These are phyloP conservation scores for Cinnamomum chago DNA, from an alignment of 164 flowering plant species.

Conservation along the genomic window DNA sequence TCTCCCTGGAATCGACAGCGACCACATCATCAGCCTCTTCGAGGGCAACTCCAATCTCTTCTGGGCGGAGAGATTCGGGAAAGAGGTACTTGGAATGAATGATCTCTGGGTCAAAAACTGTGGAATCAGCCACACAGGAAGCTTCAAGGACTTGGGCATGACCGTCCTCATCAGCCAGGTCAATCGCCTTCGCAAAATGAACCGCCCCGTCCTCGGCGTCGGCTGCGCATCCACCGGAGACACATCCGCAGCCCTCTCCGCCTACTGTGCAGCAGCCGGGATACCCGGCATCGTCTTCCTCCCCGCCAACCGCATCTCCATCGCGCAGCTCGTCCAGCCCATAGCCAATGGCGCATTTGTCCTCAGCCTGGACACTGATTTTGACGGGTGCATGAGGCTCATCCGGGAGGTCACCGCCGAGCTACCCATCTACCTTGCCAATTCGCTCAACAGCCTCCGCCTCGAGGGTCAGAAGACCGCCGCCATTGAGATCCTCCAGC, in stretches of 20 bases:
- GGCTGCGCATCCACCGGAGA: constrained; percentile 89
- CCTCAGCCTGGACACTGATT: constrained; percentile 81
- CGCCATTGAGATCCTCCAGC: constrained; percentile 91
- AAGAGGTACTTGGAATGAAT: constrained; percentile 68
- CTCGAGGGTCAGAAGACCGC: constrained; percentile 90
- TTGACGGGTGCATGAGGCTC: constrained; percentile 90
- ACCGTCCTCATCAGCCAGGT: constrained; percentile 86
- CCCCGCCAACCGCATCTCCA: constrained; percentile 55
- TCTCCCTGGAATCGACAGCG: constrained; percentile 69
- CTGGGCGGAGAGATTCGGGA: constrained; percentile 92
- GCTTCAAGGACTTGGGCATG: constrained; percentile 86
- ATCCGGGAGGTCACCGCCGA: constrained; percentile 79
- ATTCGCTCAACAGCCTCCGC: constrained; percentile 80
- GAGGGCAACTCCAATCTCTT: constrained; percentile 87
- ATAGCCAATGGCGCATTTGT: constrained; percentile 86
- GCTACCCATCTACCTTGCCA: constrained; percentile 81
- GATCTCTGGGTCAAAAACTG: constrained; percentile 94
- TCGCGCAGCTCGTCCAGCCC: constrained; percentile 84
- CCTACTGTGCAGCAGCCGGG: constrained; percentile 88
- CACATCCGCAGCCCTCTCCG: constrained; percentile 77
- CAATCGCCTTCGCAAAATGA: constrained; percentile 52
- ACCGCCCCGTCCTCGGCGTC: constrained; percentile 58
- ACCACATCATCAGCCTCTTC: constrained; percentile 68
- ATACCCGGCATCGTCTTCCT: constrained; percentile 78
- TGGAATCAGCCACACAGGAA: constrained; percentile 75